Conservation (phyloP, 2,329 filamentous ascomycete genomes). For the Aureobasidium subglaciale region DNA sequence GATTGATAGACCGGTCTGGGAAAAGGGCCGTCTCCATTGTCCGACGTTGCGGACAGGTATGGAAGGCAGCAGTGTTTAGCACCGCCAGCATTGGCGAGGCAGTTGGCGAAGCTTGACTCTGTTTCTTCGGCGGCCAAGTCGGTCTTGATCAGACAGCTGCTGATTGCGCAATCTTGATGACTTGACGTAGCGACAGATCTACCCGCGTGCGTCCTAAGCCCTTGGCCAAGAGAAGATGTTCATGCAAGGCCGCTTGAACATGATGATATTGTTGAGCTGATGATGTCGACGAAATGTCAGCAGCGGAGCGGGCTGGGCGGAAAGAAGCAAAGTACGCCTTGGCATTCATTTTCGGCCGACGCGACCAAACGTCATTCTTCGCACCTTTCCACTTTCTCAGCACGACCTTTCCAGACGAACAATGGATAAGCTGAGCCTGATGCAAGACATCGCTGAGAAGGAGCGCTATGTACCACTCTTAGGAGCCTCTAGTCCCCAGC, state of each 20-base stretch:
- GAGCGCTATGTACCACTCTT: too few relatives aligned
- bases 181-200: not conserved
- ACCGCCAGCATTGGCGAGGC: not conserved
- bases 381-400: not conserved
- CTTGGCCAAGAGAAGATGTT: not conserved
- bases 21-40: not conserved
- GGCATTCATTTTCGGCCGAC: not conserved
- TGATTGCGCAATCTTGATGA: not conserved
- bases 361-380: not conserved
- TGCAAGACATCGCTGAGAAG: not conserved
- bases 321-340: conserved; percentile 3
- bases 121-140: conserved; percentile 3
- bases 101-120: not conserved
- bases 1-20: not conserved
- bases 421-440: too few relatives aligned
- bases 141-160: not conserved
- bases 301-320: not conserved
- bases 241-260: not conserved
- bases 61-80: not conserved
- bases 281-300: not conserved
- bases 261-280: not conserved
- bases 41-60: not conserved
- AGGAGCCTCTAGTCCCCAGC: too few relatives aligned
- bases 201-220: not conserved
- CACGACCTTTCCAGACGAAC: too few relatives aligned